Base-by-base conservation (phyloP, 2,329 filamentous ascomycete species). In the Dothiorella sarmentorum region DNA sequence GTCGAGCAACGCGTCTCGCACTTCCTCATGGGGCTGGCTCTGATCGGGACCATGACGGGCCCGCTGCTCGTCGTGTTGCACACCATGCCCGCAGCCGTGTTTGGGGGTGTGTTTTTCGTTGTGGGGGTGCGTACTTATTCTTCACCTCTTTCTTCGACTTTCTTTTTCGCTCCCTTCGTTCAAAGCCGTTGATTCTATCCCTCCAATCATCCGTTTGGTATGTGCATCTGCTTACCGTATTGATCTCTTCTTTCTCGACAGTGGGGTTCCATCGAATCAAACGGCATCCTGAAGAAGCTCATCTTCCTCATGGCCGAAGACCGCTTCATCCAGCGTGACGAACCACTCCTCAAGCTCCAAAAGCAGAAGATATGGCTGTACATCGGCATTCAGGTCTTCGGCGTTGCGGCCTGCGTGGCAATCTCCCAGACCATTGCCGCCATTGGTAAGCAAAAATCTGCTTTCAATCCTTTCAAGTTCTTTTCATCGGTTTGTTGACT, bases 381-480 rank as follows among this genome's bases (percentile, higher is more conserved):
- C 65, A 73, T 82, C 9, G 71, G 69, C 18, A 73, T 80, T 26
- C 80, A 84, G 63, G 62, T 78, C 3, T 47, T 79, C 7, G 77
- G 75, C 2, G 79, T 83, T 13, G 74, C 75, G 0, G 74, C 75
- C 20, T 78, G 75, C 31, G 79, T 84, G 2, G 81, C 79, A 1
- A 79, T 84, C 45, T 82, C 80, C 0, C 80, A 84, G 64, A 84
- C 81, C 0, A 78, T 84, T 11, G 82, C 78, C 0, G 82, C 81
- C 0, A 81, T 84, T 27, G 78, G 52, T 56, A n/a, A 44, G 40
- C 27, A 13, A 15, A n/a, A 27, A 3, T 17, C 29, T 3, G 24
- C 18, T 5, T 18, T 22, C 52, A 5, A n/a, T 43, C 9, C 4
- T 15, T 2, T 3, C 40, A 7, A 2, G 20, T 40, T 20, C n/a